These are phyloP conservation scores for Clonostachys solani DNA, from an alignment of 2,329 filamentous ascomycete genomes.

Conservation along the genomic window DNA sequence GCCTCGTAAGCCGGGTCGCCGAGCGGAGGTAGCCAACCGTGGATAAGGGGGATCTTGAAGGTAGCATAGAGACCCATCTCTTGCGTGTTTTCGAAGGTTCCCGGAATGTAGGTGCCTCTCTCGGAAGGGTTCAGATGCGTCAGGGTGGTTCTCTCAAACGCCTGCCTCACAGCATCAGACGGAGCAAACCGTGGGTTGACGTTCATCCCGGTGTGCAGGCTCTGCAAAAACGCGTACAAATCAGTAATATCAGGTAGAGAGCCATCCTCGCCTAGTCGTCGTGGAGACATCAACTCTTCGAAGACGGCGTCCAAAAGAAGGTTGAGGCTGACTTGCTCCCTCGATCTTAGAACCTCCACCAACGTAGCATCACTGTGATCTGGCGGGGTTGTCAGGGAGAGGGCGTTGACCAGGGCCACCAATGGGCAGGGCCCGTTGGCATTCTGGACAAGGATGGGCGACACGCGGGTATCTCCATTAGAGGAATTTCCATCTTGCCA, in stretches of 20 bases:
- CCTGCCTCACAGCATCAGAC: slow-evolving; percentile 36
- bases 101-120: slow-evolving; percentile 47
- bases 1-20: slow-evolving; percentile 64
- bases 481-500: slow-evolving; percentile 67
- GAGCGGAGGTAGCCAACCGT: slow-evolving; percentile 82
- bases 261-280: slow-evolving; percentile 57
- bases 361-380: slow-evolving; percentile 62
- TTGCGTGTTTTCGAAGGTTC: slow-evolving; percentile 79
- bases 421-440: slow-evolving; percentile 92
- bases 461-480: slow-evolving; percentile 60
- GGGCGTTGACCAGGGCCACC: slow-evolving; percentile 86
- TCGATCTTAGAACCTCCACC: slow-evolving; percentile 69
- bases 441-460: slow-evolving; percentile 88
- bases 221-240: slow-evolving; percentile 81
- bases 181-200: slow-evolving; percentile 88
- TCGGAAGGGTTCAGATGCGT: slow-evolving; percentile 47
- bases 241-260: slow-evolving; percentile 82
- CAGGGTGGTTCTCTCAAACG: slow-evolving; percentile 47
- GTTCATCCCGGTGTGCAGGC: slow-evolving; percentile 94
- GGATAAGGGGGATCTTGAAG: slow-evolving; percentile 83
- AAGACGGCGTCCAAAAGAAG: slow-evolving; percentile 85
- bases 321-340: slow-evolving; percentile 85
- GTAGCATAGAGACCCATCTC: slow-evolving; percentile 91
- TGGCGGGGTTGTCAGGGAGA: slow-evolving; percentile 76
- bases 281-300: slow-evolving; percentile 82